Conservation (phyloP, 176 grass and related monocot genomes). For the Poa pratensis region DNA sequence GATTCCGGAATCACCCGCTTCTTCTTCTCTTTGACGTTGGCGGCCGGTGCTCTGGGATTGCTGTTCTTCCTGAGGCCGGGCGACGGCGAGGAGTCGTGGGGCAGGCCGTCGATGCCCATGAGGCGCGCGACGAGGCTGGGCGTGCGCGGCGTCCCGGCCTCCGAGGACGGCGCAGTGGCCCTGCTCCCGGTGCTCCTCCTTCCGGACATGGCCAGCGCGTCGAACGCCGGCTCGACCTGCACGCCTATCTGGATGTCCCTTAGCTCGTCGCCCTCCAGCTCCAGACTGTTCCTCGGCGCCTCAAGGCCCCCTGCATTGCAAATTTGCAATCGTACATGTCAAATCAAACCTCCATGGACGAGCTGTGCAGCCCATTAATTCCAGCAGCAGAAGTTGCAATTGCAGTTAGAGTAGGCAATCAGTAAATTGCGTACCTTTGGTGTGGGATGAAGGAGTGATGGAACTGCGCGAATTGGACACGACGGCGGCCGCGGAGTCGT, state of each 20-base stretch:
- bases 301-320: conserved; percentile 31
- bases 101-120: conserved; percentile 84
- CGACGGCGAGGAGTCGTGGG: conserved; percentile 49
- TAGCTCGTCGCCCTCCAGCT: conserved; percentile 60
- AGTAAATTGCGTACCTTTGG: background rate
- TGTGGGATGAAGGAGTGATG: background rate
- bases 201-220: conserved; percentile 23
- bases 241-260: conserved; percentile 65
- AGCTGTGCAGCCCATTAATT: background rate
- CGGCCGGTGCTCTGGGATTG: background rate
- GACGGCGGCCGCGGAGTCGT: background rate
- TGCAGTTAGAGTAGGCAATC: no score
- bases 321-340: no score
- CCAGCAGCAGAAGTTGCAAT: background rate
- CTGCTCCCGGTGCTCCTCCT: conserved; percentile 8
- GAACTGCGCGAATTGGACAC: background rate
- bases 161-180: conserved; percentile 39
- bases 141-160: conserved; percentile 80
- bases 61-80: conserved; percentile 15
- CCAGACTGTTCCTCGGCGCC: conserved; percentile 93
- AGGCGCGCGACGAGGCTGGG: conserved; percentile 79
- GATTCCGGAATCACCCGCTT: conserved; percentile 58
- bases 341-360: no score
- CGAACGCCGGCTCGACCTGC: conserved; percentile 59
- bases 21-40: conserved; percentile 41